These are phyloP conservation scores for Neofusicoccum parvum DNA, from an alignment of 2,329 filamentous ascomycete genomes.

Conservation along the genomic window DNA sequence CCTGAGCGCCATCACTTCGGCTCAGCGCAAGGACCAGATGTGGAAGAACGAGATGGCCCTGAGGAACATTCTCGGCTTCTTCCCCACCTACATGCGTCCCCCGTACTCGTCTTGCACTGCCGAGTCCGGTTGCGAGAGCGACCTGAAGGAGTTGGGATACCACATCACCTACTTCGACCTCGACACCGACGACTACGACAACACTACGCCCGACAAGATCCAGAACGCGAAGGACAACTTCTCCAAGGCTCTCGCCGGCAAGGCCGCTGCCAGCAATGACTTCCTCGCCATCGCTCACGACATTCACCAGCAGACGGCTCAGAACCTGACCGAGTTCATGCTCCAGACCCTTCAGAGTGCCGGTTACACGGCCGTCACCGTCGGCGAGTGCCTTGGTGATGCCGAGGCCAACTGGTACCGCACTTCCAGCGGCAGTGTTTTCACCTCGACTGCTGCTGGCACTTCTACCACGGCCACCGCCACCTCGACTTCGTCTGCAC, in stretches of 20 bases:
- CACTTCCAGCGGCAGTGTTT: conserved; percentile 18
- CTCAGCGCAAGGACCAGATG: conserved; percentile 52
- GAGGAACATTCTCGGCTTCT: conserved; percentile 57
- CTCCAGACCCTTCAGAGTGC: conserved; percentile 42
- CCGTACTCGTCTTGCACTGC: conserved; percentile 52
- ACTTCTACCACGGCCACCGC: conserved; percentile 33
- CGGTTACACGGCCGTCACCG: conserved; percentile 48
- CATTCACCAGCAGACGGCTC: conserved; percentile 49
- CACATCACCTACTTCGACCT: conserved; percentile 64
- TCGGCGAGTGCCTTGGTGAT: conserved; percentile 52
- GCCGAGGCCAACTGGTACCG: conserved; percentile 53
- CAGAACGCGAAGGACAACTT: conserved; percentile 59
- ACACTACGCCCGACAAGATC: conserved; percentile 50
- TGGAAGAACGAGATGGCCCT: conserved; percentile 58
- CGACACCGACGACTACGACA: conserved; percentile 63
- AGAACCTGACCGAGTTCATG: conserved; percentile 48
- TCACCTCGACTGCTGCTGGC: conserved; percentile 30
- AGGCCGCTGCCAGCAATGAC: conserved; percentile 32
- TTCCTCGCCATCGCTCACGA: conserved; percentile 60
- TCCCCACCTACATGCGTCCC: conserved; percentile 58
- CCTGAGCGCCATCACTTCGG: conserved; percentile 47
- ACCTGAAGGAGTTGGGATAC: conserved; percentile 54
- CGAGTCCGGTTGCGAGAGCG: conserved; percentile 41
- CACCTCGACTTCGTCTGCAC: conserved; percentile 30
- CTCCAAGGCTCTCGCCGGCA: conserved; percentile 45